phyloP scores from a whole-genome alignment of 441 rosid genomes.

The Geranium incanum region DNA sequence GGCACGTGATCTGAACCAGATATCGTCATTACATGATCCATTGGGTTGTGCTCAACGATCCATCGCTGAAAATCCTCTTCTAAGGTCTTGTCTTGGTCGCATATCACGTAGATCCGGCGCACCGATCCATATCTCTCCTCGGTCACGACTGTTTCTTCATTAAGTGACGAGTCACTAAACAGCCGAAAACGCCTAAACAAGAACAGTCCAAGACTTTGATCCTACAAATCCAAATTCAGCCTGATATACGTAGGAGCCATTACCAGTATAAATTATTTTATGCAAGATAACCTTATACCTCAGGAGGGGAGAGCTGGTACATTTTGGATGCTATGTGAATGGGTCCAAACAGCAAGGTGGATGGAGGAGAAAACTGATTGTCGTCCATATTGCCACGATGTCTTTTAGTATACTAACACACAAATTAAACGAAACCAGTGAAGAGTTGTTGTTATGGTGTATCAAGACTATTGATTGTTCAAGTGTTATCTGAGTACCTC shows the following conservation, averaged over 20 bases:
- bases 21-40: constrained; percentile 19
- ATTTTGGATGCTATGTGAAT: constrained; percentile 15
- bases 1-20: constrained; percentile 24
- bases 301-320: constrained; percentile 18
- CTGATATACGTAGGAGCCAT: neutral
- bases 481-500: constrained; percentile 16
- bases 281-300: constrained; percentile 15
- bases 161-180: constrained; percentile 19
- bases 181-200: constrained; percentile 24
- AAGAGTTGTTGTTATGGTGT: neutral
- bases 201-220: constrained; percentile 26
- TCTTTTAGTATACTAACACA: too few species aligned
- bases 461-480: too few species aligned
- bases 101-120: constrained; percentile 18
- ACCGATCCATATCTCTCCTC: constrained; percentile 26
- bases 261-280: too few species aligned
- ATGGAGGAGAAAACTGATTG: constrained; percentile 21
- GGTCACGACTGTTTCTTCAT: constrained; percentile 19
- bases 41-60: constrained; percentile 19
- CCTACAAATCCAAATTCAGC: constrained; percentile 17
- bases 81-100: constrained; percentile 24
- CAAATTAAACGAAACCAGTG: neutral
- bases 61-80: constrained; percentile 23
- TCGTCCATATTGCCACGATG: neutral
- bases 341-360: constrained; percentile 27